phyloP scores from a whole-genome alignment of 2,329 filamentous ascomycete species.

The Arachnomyces sp. region DNA sequence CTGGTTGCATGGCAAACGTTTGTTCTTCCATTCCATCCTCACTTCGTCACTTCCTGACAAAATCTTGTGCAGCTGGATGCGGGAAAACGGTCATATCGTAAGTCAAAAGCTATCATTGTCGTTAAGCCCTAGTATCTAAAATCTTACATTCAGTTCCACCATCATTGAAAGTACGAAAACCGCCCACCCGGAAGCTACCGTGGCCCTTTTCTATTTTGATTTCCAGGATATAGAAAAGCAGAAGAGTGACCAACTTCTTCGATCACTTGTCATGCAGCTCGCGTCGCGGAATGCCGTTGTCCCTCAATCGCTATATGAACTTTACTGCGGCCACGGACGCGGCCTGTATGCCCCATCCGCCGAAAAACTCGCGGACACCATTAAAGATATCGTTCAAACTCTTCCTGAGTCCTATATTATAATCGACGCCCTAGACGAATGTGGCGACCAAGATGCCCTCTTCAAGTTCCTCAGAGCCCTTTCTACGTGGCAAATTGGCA shows the following conservation, averaged over 20 bases:
- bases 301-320: not conserved
- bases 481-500: too few relatives aligned
- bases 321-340: conserved; percentile 3
- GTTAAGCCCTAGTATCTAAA: too few relatives aligned
- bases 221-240: conserved; percentile 13
- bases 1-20: conserved; percentile 9
- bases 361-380: not conserved
- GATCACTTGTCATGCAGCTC: conserved; percentile 8
- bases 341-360: conserved; percentile 6
- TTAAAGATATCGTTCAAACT: conserved; percentile 2
- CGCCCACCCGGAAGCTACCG: not conserved
- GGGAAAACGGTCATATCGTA: conserved; percentile 11
- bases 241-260: conserved; percentile 7
- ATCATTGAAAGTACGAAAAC: not conserved
- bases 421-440: conserved; percentile 16
- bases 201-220: conserved; percentile 16
- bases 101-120: too few relatives aligned
- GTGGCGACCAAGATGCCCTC: too few relatives aligned
- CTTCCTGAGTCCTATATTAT: conserved; percentile 8
- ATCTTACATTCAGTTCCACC: conserved; percentile 6
- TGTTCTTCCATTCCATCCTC: not conserved
- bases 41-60: not conserved
- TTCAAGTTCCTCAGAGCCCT: too few relatives aligned
- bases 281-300: not conserved
- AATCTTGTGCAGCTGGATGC: conserved; percentile 5